A percentile compares a stretch with the other conserved stretches of the same genome.
phyloP scores from a whole-genome alignment of 768 basidiomycete species.

The Filobasidium wieringae region DNA sequence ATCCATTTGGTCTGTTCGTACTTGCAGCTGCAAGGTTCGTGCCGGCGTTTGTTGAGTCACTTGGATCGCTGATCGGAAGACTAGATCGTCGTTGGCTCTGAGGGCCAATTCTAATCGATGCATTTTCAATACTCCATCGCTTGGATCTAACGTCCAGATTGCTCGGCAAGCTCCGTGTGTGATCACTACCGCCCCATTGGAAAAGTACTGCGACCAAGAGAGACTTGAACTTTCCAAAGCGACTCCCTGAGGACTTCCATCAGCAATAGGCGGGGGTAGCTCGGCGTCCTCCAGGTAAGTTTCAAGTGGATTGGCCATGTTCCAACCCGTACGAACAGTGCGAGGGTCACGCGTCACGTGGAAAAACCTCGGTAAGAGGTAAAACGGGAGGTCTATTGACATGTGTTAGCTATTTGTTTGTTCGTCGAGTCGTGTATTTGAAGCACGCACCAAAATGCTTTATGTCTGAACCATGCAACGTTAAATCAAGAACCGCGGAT shows the following conservation, averaged over 20 bases:
- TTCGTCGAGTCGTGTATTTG: neutral
- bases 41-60: neutral
- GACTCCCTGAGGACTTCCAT: neutral
- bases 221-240: neutral
- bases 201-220: neutral
- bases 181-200: neutral
- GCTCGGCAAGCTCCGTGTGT: neutral
- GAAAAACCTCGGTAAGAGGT: neutral
- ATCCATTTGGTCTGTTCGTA: neutral
- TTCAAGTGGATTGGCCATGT: neutral
- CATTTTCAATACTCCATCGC: neutral
- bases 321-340: neutral
- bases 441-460: neutral
- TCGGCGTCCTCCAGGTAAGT: neutral
- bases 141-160: neutral
- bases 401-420: neutral
- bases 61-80: neutral
- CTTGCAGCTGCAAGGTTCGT: neutral
- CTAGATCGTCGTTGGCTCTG: neutral
- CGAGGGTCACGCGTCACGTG: neutral
- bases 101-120: neutral
- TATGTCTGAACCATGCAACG: neutral
- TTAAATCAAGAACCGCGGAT: neutral
- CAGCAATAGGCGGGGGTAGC: neutral
- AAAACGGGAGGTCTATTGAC: neutral